Conservation (phyloP, 169 alveolate genomes). For the Cryptosporidium canis region DNA sequence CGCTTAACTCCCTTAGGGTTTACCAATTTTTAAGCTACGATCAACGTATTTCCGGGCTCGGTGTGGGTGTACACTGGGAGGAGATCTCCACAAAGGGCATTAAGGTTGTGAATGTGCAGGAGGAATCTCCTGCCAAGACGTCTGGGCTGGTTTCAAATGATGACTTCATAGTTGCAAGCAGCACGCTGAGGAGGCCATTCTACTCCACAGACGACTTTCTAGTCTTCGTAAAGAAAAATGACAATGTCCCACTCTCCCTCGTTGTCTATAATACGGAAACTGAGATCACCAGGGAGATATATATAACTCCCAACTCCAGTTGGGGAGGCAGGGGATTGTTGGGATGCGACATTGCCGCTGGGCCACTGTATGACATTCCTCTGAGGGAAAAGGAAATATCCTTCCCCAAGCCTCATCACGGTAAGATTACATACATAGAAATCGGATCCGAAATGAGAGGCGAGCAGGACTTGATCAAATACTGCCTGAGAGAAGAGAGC, state of each 20-base stretch:
- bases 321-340: conserved; percentile 71
- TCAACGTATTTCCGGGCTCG: conserved; percentile 17
- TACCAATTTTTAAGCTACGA: conserved; percentile 22
- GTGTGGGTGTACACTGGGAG: conserved; percentile 69
- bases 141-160: conserved; percentile 34
- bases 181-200: conserved; percentile 25
- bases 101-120: conserved; percentile 18
- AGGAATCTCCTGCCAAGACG: conserved; percentile 44
- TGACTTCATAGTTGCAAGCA: conserved; percentile 55
- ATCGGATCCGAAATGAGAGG: not conserved
- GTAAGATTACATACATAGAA: not conserved
- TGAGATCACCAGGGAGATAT: conserved; percentile 25
- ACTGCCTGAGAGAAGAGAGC: not conserved
- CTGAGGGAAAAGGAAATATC: conserved; percentile 33
- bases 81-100: conserved; percentile 41
- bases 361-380: conserved; percentile 40
- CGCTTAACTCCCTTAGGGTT: conserved; percentile 9
- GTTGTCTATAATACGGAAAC: conserved; percentile 46
- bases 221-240: conserved; percentile 24
- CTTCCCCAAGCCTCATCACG: not conserved
- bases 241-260: not conserved
- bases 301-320: conserved; percentile 19
- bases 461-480: not conserved
- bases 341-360: conserved; percentile 68
- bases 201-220: conserved; percentile 64